Evolutionary conservation across 352 stramenopile genomes (phyloP).

Genomic region (Globisporangium camurandrum): DNA sequence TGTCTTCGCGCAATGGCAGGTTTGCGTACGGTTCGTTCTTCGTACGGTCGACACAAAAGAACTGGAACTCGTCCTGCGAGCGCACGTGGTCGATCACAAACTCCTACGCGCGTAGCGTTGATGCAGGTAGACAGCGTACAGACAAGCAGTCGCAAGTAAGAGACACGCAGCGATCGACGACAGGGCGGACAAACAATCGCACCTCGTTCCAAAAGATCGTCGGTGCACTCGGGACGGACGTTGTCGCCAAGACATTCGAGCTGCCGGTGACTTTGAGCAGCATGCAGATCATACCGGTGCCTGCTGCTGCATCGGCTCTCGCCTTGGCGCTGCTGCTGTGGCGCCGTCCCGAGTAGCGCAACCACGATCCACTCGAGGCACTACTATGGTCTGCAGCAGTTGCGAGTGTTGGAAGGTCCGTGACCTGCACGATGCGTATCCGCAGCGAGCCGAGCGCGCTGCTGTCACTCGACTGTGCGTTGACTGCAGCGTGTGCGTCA

Average conservation of each 20-base stretch:
- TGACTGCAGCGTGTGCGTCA: conserved; percentile 24
- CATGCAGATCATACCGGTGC: conserved; percentile 30
- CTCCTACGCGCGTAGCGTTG: conserved; percentile 22
- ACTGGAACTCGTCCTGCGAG: conserved; percentile 49
- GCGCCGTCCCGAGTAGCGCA: conserved; percentile 28
- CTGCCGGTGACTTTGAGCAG: conserved; percentile 27
- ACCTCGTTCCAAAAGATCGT: conserved; percentile 53
- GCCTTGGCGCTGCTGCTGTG: conserved; percentile 13
- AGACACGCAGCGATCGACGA: too few species aligned
- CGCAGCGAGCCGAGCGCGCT: conserved; percentile 33
- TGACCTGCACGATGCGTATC: conserved; percentile 49
- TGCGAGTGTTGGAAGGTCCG: conserved; percentile 33
- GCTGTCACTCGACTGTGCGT: conserved; percentile 36
- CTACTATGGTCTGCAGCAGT: conserved; percentile 8
- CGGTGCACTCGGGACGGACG: conserved; percentile 26
- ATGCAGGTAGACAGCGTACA: not conserved
- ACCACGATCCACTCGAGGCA: conserved; percentile 29
- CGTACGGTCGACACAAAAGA: conserved; percentile 63
- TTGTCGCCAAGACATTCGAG: conserved; percentile 26
- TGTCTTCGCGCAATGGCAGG: conserved; percentile 37
- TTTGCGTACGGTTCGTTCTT: conserved; percentile 35
- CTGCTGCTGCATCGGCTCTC: conserved; percentile 19
- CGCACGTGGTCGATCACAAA: conserved; percentile 65
- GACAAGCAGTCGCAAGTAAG: not conserved
- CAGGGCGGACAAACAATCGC: too few species aligned